Conservation (phyloP, 371 early-diverging fungal genomes). For the Synchytrium microbalum region DNA sequence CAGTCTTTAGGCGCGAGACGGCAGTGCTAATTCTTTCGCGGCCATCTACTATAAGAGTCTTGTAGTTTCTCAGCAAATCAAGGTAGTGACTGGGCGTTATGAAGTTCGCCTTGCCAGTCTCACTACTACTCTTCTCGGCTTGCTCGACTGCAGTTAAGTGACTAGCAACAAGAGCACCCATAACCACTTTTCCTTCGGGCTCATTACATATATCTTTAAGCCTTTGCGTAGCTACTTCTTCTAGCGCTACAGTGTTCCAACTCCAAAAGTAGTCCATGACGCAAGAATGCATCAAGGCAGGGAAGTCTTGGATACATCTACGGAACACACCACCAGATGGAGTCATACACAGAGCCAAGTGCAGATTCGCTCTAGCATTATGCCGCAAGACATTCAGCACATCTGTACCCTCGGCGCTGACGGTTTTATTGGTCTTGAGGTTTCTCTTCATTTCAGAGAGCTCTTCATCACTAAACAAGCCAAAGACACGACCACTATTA, state of each 20-base stretch:
- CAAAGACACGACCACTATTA: slow-evolving; percentile 39
- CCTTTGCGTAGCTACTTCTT: slow-evolving; percentile 44
- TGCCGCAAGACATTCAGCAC: neutral
- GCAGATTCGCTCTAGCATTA: slow-evolving; percentile 39
- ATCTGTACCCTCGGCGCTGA: neutral
- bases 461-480: slow-evolving; percentile 22
- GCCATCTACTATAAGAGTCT: slow-evolving; percentile 36
- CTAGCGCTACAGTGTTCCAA: slow-evolving; percentile 51
- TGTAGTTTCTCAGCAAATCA: slow-evolving; percentile 42
- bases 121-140: slow-evolving; percentile 33
- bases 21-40: slow-evolving; percentile 37
- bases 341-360: slow-evolving; percentile 46
- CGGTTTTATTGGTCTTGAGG: slow-evolving; percentile 9
- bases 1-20: slow-evolving; percentile 40
- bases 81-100: slow-evolving; percentile 50
- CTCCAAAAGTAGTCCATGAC: slow-evolving; percentile 52
- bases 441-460: slow-evolving; percentile 36
- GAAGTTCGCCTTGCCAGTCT: slow-evolving; percentile 41
- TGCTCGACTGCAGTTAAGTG: slow-evolving; percentile 45
- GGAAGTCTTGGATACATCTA: slow-evolving; percentile 46
- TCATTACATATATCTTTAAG: slow-evolving; percentile 35
- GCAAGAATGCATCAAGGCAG: slow-evolving; percentile 42
- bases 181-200: slow-evolving; percentile 29
- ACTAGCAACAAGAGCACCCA: slow-evolving; percentile 37
- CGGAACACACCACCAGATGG: slow-evolving; percentile 50